Evolutionary conservation across 1,139 yeast genomes (phyloP), one percentile per base, ranked within the genome.

Genomic region (Geotrichum australiense): DNA sequence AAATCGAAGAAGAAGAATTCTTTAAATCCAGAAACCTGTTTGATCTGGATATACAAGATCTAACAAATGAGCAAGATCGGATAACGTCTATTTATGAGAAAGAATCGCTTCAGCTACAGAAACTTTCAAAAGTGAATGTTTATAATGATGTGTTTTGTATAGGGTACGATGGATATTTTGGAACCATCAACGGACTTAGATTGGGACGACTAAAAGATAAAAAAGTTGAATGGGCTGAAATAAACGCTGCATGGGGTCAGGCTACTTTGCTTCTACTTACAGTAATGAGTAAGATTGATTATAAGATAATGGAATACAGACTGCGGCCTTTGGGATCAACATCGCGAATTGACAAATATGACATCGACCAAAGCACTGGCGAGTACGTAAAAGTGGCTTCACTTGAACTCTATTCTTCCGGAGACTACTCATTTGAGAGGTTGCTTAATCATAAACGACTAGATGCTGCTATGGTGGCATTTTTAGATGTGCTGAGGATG

Each of bases 221-320:
- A 46, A 72, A 34, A 36, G 69, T 89, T 0, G 83, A 93, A 2
- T 87, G 96, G 94, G 77, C 85, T 39, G 98, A 91, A 54, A 78
- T 87, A 31, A 91, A 89, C 57, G 93, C 94, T 1, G 97, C 95
- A 0, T 65, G 91, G 59, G 98, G 98, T 0, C 95, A 89, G 53
- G 66, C 89, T 2, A 73, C 85, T 3, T 61, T 87, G 15, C 62
- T 89, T 18, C 59, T 89, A 31, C 71, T 80, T 0, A 84, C 93
- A 4, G 69, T 89, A 3, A 64, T 74, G 2, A 69, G 74, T 21
- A 67, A 81, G 45, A 66, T 87, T 29, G 68, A 74, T 14, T 61
- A 83, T 22, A 68, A 70, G 29, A 58, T 86, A 5, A 64, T 65
- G 0, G 75, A 76, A 5, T 89, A 83, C 58, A 74, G 73, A 47